These are phyloP conservation scores for Chenopodium suecicum DNA, from an alignment of 148 eudicot species.

Conservation along the genomic window DNA sequence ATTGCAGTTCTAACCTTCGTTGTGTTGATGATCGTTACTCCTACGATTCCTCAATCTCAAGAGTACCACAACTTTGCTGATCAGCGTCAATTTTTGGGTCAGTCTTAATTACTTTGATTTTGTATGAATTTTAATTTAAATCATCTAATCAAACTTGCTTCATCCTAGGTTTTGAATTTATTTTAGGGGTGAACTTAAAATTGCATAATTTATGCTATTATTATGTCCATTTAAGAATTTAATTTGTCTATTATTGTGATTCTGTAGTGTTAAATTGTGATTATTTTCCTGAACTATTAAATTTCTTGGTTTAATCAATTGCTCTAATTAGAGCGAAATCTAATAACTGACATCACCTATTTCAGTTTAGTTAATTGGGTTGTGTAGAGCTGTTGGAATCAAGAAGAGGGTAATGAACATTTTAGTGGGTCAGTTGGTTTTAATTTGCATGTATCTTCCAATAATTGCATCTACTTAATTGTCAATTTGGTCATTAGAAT, in stretches of 20 bases:
- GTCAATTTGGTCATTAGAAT: not conserved
- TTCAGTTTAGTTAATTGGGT: too few relatives aligned
- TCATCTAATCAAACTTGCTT: not conserved
- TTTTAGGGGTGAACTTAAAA: not conserved
- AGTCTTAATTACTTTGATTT: not conserved
- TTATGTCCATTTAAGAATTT: not conserved
- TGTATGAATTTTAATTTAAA: not conserved
- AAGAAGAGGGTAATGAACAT: not conserved
- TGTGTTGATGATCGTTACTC: slow-evolving; percentile 77
- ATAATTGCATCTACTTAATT: not conserved
- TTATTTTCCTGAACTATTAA: too few relatives aligned
- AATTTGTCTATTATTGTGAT: not conserved
- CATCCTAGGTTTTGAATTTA: not conserved
- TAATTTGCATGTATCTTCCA: too few relatives aligned
- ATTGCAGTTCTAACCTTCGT: slow-evolving; percentile 59
- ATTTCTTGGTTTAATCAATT: too few relatives aligned
- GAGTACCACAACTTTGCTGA: slow-evolving; percentile 88
- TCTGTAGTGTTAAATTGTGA: too few relatives aligned
- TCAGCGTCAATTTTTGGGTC: slow-evolving; percentile 64
- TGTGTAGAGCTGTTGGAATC: not conserved
- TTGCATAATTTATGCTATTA: not conserved
- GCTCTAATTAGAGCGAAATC: too few relatives aligned
- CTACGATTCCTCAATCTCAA: slow-evolving; percentile 78
- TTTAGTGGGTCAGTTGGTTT: not conserved
- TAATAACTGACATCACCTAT: too few relatives aligned